phyloP scores from a whole-genome alignment of 2,329 filamentous ascomycete species.

The Fusarium nisikadoi region DNA sequence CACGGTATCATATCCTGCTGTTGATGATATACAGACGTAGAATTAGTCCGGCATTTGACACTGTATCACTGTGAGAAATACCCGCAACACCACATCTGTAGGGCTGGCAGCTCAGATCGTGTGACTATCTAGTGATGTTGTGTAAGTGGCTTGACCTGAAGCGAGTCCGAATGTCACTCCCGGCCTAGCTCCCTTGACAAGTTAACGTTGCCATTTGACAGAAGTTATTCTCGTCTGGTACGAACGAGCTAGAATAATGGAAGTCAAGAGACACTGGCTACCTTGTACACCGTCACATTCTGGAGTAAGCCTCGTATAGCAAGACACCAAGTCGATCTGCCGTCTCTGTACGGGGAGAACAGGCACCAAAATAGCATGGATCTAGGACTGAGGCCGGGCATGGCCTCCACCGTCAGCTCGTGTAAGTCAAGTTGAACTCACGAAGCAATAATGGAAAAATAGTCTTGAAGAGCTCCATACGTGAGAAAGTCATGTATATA shows the following conservation, averaged over 20 bases:
- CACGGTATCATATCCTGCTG: not conserved
- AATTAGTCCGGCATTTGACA: too few species aligned
- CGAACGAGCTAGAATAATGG: not conserved
- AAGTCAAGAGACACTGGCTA: not conserved
- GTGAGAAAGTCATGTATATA: constrained; percentile 15
- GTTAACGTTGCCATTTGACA: constrained; percentile 19
- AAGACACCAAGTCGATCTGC: not conserved
- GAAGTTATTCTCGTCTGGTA: not conserved
- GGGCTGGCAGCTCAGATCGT: constrained; percentile 30
- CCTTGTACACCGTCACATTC: not conserved
- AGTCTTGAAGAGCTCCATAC: rapidly evolving
- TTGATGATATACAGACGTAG: not conserved
- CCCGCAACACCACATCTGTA: constrained; percentile 2
- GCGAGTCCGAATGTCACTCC: not conserved
- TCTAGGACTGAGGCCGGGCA: not conserved
- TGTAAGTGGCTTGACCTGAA: constrained; percentile 22
- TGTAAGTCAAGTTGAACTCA: constrained; percentile 1
- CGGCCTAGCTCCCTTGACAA: not conserved
- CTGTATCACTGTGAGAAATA: not conserved
- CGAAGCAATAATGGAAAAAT: constrained; percentile 26
- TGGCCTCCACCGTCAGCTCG: constrained; percentile 20
- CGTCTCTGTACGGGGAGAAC: not conserved
- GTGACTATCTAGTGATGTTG: constrained; percentile 14
- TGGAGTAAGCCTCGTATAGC: constrained; percentile 20
- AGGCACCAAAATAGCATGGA: constrained; percentile 4